phyloP scores from a whole-genome alignment of 78 protist genomes.

The Bigelowiella natans region DNA sequence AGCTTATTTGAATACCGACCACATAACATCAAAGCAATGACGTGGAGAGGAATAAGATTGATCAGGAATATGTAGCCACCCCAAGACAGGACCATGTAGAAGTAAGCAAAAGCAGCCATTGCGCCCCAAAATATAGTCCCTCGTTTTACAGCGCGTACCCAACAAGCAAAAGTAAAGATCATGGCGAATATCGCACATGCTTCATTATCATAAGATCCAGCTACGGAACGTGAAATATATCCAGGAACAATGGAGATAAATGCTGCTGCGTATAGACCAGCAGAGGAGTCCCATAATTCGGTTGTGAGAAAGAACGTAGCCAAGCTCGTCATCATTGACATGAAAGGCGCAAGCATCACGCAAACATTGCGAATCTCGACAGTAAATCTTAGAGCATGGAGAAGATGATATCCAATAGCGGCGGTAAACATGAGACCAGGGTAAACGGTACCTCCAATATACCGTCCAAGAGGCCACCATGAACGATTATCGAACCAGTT shows the following conservation, averaged over 20 bases:
- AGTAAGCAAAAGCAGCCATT: constrained; percentile 64
- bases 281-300: constrained; percentile 19
- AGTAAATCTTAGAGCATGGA: constrained; percentile 57
- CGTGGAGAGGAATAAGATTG: constrained; percentile 6
- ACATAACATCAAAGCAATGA: not conserved
- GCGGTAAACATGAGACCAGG: constrained; percentile 84
- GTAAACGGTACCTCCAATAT: constrained; percentile 92
- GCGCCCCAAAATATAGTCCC: constrained; percentile 59
- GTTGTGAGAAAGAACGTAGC: constrained; percentile 44
- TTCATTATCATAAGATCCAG: constrained; percentile 98
- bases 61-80: constrained; percentile 98
- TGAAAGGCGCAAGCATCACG: constrained; percentile 84
- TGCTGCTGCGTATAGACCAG: constrained; percentile 15
- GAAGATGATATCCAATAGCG: constrained; percentile 55
- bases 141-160: constrained; percentile 72
- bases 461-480: constrained; percentile 99
- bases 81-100: constrained; percentile 88
- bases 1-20: constrained; percentile 62
- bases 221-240: constrained; percentile 90
- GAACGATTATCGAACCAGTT: constrained; percentile 89
- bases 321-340: constrained; percentile 70
- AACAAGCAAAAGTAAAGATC: constrained; percentile 66
- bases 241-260: constrained; percentile 10
- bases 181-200: constrained; percentile 91
- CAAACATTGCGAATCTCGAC: constrained; percentile 81